Base-by-base conservation (phyloP, 768 basidiomycete genomes). In the Leucocoprinus sp. region DNA sequence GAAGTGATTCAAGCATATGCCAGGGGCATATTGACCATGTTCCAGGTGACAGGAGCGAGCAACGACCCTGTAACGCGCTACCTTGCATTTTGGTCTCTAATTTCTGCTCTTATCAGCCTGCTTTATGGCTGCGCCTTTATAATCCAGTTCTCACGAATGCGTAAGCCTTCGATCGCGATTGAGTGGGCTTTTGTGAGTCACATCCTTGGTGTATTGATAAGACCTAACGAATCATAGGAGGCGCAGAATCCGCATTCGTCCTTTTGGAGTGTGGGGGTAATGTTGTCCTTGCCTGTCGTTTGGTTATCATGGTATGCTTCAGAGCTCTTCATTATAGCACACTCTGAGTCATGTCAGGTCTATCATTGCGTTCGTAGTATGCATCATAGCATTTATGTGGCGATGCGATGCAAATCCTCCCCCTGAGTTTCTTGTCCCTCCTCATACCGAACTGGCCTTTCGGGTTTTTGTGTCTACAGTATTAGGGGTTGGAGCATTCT, bases 321-420 rank as follows among this genome's bases (percentile, higher is more conserved):
- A 2, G 19, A 18, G 22, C n/a, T 18, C 27, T 15, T 9, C 18
- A 37, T 14, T 33, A 12, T 47, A 8, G 8, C 12, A 12, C 5
- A 21, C 23, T 50, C 5, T 1, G n/a, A 17, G 7, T 37, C 24
- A 18, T 15, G 7, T 2, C 27, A 74, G 74, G 75, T 80, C 82
- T 1, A 74, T 82, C 60, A 68, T 80, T 29, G 60, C 72, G 37
- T 82, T 80, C 57, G 55, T 75, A 49, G 50, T 64, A 7, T 67
- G 74, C 24, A 76, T 81, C 45, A 67, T 82, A 54, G 67, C 75
- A 1, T 82, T 72, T 50, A 69, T 84, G 41, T 84, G 82, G 82
- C 68, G 77, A 35, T 72, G 73, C 0, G 77, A 74, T 9, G 63
- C 71, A 1, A 58, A 58, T n/a, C 19, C 29, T 8, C 26, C 33